phyloP scores from a whole-genome alignment of 108 stramenopile genomes.

The Fragilariopsis cylindrus region DNA sequence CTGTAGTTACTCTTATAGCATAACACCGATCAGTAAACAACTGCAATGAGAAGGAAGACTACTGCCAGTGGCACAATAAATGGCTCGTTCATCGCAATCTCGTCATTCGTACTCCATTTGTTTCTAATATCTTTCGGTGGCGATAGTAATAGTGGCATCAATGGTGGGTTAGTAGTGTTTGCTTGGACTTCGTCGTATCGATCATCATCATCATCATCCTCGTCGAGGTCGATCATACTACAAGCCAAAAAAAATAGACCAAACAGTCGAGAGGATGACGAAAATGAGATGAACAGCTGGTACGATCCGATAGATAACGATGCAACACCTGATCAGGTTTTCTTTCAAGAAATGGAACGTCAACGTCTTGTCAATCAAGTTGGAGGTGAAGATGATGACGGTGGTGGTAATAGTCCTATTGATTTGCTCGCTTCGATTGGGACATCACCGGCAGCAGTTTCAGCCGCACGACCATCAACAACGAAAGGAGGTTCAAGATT shows the following conservation, averaged over 20 bases:
- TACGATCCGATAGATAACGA: slow-evolving; percentile 62
- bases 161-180: too few species aligned
- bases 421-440: neutral
- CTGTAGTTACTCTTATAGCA: too few species aligned
- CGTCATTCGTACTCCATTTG: too few species aligned
- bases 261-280: slow-evolving; percentile 35
- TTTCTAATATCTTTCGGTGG: too few species aligned
- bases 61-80: too few species aligned
- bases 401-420: neutral
- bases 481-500: neutral
- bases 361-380: slow-evolving; percentile 57
- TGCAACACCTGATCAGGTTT: slow-evolving; percentile 75
- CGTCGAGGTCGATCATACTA: neutral
- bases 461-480: neutral
- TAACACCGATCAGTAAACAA: too few species aligned
- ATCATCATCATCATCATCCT: too few species aligned
- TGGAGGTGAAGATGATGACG: slow-evolving; percentile 11
- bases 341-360: slow-evolving; percentile 86
- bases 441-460: slow-evolving; percentile 1
- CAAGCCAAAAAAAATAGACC: slow-evolving; percentile 35
- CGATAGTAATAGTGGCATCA: too few species aligned
- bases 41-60: too few species aligned
- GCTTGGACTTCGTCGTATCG: too few species aligned
- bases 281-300: slow-evolving; percentile 62
- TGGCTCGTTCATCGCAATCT: too few species aligned